These are phyloP conservation scores for Boletus insuetus DNA, from an alignment of 768 basidiomycete species.

Conservation along the genomic window DNA sequence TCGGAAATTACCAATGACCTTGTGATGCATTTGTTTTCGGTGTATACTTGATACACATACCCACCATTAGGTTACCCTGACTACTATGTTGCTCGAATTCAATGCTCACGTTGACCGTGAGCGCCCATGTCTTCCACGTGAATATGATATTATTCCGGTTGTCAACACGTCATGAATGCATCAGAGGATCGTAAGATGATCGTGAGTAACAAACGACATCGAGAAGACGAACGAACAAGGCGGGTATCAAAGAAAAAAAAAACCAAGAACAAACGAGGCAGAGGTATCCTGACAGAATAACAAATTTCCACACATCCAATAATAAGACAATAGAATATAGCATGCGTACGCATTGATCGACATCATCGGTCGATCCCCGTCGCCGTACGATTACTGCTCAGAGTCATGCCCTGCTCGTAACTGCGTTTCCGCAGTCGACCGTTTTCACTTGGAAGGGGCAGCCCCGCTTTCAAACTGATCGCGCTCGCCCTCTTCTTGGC, in stretches of 20 bases:
- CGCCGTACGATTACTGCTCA: conserved; percentile 45
- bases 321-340: not conserved
- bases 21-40: not conserved
- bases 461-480: conserved; percentile 34
- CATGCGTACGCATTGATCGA: not conserved
- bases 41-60: not conserved
- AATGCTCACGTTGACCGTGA: not conserved
- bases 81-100: too few species aligned
- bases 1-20: not conserved
- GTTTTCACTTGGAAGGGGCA: conserved; percentile 43
- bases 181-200: conserved; percentile 1
- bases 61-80: not conserved
- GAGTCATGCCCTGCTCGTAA: conserved; percentile 31
- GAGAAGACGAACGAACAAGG: not conserved
- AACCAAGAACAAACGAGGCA: not conserved
- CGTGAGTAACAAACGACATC: not conserved
- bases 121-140: not conserved
- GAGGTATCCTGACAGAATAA: too few species aligned
- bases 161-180: too few species aligned
- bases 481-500: conserved; percentile 51
- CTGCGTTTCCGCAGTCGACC: conserved; percentile 41
- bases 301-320: too few species aligned
- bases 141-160: not conserved
- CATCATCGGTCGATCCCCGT: conserved; percentile 45
- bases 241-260: conserved; percentile 5